Conservation (phyloP, 1,139 yeast species). For the Yamadazyma conglobata region DNA sequence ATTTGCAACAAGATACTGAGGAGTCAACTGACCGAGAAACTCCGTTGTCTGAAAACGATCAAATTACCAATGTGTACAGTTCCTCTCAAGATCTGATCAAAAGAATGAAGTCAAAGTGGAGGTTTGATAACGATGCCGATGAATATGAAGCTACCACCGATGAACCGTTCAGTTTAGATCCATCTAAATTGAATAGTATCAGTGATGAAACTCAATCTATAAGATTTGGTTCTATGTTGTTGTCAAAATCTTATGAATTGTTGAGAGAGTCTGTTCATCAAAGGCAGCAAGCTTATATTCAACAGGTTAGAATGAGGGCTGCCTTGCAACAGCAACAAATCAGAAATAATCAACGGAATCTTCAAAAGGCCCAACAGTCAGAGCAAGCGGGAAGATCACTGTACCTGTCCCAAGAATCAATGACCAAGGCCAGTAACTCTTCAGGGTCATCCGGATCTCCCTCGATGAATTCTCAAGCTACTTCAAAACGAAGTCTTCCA, state of each 20-base stretch:
- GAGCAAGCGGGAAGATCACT: too few species aligned
- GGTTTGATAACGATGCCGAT: constrained; percentile 64
- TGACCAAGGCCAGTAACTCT: too few species aligned
- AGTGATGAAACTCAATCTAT: constrained; percentile 86
- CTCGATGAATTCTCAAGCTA: background rate
- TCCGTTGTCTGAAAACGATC: constrained; percentile 4
- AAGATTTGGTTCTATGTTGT: constrained; percentile 86
- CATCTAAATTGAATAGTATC: constrained; percentile 70
- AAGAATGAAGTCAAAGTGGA: constrained; percentile 70
- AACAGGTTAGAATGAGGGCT: constrained; percentile 46
- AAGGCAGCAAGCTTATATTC: constrained; percentile 40
- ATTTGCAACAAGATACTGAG: constrained; percentile 16
- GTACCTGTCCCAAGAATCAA: too few species aligned
- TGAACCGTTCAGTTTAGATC: constrained; percentile 62
- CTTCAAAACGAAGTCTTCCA: background rate
- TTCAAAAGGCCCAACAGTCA: constrained; percentile 9
- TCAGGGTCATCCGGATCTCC: too few species aligned
- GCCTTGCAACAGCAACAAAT: constrained; percentile 37
- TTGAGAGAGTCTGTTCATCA: constrained; percentile 51
- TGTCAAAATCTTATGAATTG: constrained; percentile 80
- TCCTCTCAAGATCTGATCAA: constrained; percentile 48
- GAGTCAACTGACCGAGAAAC: constrained; percentile 3
- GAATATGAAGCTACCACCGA: constrained; percentile 44
- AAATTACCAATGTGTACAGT: constrained; percentile 47
- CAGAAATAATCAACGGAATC: constrained; percentile 11